Percentiles rank a stretch among this genome's conserved stretches.
Evolutionary conservation across 768 basidiomycete species (phyloP).

Genomic region (Hemileccinum rubropunctum): DNA sequence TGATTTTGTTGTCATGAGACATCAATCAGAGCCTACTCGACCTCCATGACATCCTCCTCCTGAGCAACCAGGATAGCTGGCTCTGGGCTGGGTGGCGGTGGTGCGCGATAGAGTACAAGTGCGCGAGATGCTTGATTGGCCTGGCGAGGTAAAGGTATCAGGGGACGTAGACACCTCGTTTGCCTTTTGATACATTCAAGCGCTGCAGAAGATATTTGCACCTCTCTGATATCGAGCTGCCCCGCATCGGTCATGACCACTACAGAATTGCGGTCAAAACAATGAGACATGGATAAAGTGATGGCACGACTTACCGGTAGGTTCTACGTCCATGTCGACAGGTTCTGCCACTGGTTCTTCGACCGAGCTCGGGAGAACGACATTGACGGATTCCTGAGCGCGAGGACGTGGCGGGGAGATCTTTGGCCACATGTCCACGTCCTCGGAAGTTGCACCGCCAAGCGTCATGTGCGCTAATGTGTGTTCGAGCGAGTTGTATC

Average conservation of each 20-base stretch:
- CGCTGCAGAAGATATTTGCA: slow-evolving; percentile 44
- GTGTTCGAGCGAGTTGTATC: slow-evolving; percentile 49
- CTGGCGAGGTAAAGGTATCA: slow-evolving; percentile 18
- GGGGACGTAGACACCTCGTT: slow-evolving; percentile 23
- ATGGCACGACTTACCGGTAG: slow-evolving; percentile 47
- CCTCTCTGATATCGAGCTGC: slow-evolving; percentile 19
- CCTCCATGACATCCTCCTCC: slow-evolving; percentile 52
- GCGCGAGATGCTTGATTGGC: slow-evolving; percentile 43
- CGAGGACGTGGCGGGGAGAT: slow-evolving; percentile 3
- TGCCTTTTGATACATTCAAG: slow-evolving; percentile 45
- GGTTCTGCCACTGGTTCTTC: slow-evolving; percentile 57
- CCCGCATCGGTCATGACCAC: slow-evolving; percentile 12
- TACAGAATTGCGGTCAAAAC: not conserved
- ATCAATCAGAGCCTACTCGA: slow-evolving; percentile 33
- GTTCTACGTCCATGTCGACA: slow-evolving; percentile 66
- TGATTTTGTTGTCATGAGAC: slow-evolving; percentile 17
- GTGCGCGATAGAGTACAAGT: slow-evolving; percentile 53
- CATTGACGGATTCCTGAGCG: not conserved
- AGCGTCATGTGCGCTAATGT: slow-evolving; percentile 54
- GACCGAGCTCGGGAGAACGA: slow-evolving; percentile 35
- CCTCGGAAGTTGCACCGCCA: slow-evolving; percentile 10
- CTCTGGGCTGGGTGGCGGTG: slow-evolving; percentile 24
- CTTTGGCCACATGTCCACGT: slow-evolving; percentile 18
- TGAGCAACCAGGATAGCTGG: not conserved
- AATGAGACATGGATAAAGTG: slow-evolving; percentile 1